phyloP scores from a whole-genome alignment of 164 flowering plant species.

The Nymphaea colorata region DNA sequence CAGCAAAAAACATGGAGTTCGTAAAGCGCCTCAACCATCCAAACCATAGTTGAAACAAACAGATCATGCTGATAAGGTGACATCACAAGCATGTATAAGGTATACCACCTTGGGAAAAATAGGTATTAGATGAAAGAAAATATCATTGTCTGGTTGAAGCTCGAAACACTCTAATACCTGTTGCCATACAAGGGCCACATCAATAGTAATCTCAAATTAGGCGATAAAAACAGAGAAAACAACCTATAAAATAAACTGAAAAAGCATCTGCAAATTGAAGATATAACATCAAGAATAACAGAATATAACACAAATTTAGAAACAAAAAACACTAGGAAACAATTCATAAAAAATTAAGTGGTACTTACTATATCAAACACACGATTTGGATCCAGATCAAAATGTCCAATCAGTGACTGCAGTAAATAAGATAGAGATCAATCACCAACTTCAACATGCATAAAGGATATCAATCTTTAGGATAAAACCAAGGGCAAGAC shows the following conservation, averaged over 20 bases:
- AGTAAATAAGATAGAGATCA: not conserved
- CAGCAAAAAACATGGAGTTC: not conserved
- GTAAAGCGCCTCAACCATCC: not conserved
- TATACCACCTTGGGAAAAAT: constrained; percentile 82
- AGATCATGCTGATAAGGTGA: not conserved
- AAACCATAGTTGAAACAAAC: not conserved
- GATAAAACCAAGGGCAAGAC: not conserved
- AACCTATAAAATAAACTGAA: not conserved
- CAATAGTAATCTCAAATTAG: not conserved
- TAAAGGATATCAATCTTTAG: not conserved
- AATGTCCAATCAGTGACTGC: constrained; percentile 98
- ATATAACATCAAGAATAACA: not conserved
- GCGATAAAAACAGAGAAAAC: not conserved
- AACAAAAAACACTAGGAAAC: not conserved
- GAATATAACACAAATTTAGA: not conserved
- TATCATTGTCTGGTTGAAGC: constrained; percentile 59
- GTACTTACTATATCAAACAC: constrained; percentile 96
- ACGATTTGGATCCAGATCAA: constrained; percentile 97
- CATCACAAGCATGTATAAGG: not conserved
- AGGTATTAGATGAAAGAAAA: constrained; percentile 81
- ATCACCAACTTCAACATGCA: not conserved
- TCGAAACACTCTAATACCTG: constrained; percentile 97
- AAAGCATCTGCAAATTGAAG: not conserved
- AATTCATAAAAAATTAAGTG: constrained; percentile 1
- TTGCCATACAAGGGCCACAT: not conserved